These are phyloP conservation scores for Purpureocillium takamizusanense DNA, from an alignment of 2,329 filamentous ascomycete genomes.

Conservation along the genomic window DNA sequence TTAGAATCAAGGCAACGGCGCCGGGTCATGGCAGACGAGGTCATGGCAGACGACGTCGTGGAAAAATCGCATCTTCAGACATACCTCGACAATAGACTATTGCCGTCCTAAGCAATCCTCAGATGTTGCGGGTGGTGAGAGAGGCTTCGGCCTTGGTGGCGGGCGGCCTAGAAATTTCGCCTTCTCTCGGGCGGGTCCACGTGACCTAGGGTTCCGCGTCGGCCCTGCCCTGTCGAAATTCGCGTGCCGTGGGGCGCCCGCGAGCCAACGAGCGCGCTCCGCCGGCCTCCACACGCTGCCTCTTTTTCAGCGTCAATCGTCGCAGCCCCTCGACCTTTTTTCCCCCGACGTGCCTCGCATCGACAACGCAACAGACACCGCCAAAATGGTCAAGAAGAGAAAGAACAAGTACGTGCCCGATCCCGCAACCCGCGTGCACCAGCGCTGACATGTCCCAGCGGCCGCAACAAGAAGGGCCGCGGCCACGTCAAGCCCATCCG, in stretches of 20 bases:
- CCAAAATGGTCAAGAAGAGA: conserved; percentile 65
- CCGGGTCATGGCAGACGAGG: no score
- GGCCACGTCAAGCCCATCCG: conserved; percentile 99
- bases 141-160: conserved; percentile 13
- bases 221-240: conserved; percentile 11
- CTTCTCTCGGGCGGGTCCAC: conserved; percentile 10
- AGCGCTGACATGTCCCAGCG: conserved; percentile 52
- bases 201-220: conserved; percentile 16
- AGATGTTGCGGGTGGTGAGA: conserved; percentile 37
- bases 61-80: conserved; percentile 30
- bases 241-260: conserved; percentile 6
- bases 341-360: conserved; percentile 15
- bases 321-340: conserved; percentile 17
- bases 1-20: no score
- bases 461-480: conserved; percentile 99
- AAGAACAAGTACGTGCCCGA: conserved; percentile 51
- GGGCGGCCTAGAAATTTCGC: conserved; percentile 18
- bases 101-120: conserved; percentile 56
- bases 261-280: conserved; percentile 6
- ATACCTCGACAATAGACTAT: conserved; percentile 53
- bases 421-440: conserved; percentile 1
- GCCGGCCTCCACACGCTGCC: conserved; percentile 8
- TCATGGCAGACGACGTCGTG: neutral
- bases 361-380: conserved; percentile 39
- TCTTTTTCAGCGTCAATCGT: conserved; percentile 8